A percentile compares a stretch with the other conserved stretches of the same genome.
Evolutionary conservation across 129 eudicot genomes (phyloP).

Genomic region (Flaveria linearis): DNA sequence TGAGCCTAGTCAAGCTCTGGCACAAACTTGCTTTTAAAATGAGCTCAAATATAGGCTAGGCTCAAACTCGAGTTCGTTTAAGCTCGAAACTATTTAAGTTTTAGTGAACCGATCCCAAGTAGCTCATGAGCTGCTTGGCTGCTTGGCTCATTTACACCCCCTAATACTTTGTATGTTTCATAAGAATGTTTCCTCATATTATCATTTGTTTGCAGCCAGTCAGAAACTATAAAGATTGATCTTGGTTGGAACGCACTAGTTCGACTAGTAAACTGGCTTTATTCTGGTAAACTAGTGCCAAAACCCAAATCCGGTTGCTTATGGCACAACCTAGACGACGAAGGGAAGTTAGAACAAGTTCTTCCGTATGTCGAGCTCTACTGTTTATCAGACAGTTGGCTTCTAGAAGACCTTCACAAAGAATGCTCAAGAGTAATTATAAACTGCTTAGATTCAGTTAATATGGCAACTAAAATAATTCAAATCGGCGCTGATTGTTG

Average conservation of each 20-base stretch:
- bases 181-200: background rate
- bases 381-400: slow-evolving; percentile 79
- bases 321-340: slow-evolving; percentile 61
- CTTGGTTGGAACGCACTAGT: slow-evolving; percentile 73
- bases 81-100: too few relatives aligned
- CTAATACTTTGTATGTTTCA: background rate
- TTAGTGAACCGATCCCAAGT: background rate
- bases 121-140: background rate
- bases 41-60: too few relatives aligned
- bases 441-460: slow-evolving; percentile 54
- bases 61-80: too few relatives aligned
- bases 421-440: slow-evolving; percentile 51
- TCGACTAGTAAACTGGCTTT: slow-evolving; percentile 70
- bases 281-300: slow-evolving; percentile 50
- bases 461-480: slow-evolving; percentile 57
- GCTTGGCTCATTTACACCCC: background rate
- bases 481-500: slow-evolving; percentile 59
- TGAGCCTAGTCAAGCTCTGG: too few relatives aligned
- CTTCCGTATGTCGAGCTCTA: slow-evolving; percentile 69
- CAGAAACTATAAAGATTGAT: slow-evolving; percentile 56
- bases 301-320: slow-evolving; percentile 66
- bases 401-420: slow-evolving; percentile 57
- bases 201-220: slow-evolving; percentile 52
- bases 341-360: slow-evolving; percentile 54
- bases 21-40: too few relatives aligned